phyloP scores from a whole-genome alignment of 495 filamentous ascomycete genomes.

The Podospora pseudocomata region DNA sequence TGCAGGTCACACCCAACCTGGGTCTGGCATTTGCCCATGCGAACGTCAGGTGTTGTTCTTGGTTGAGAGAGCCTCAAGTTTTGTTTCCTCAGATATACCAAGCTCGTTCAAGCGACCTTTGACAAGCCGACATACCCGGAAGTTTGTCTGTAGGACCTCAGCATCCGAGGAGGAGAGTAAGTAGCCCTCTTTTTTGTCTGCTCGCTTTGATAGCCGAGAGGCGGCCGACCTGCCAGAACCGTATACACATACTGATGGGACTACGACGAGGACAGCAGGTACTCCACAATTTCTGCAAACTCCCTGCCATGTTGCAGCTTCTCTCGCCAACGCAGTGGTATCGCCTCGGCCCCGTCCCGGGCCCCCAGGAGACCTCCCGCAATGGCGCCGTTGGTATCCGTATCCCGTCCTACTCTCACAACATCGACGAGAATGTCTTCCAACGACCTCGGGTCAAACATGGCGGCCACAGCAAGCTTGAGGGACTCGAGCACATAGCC shows the following conservation, averaged over 20 bases:
- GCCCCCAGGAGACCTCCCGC: slow-evolving; percentile 34
- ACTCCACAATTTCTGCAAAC: slow-evolving; percentile 26
- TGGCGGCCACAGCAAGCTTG: slow-evolving; percentile 27
- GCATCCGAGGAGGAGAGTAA: too few relatives aligned
- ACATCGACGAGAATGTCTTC: slow-evolving; percentile 34
- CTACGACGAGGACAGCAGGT: slow-evolving; percentile 12
- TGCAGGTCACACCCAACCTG: slow-evolving; percentile 5
- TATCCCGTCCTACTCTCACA: slow-evolving; percentile 30
- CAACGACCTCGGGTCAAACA: slow-evolving; percentile 28
- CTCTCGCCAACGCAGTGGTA: slow-evolving; percentile 27
- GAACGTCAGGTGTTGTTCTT: not conserved
- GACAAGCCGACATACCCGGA: not conserved
- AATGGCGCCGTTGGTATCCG: slow-evolving; percentile 35
- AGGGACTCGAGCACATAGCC: slow-evolving; percentile 34
- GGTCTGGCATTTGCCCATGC: not conserved
- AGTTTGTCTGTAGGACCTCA: not conserved
- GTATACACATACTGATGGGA: not conserved
- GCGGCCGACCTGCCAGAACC: not conserved
- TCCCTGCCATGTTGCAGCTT: slow-evolving; percentile 32
- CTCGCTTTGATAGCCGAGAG: not conserved
- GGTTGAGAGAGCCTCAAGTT: not conserved
- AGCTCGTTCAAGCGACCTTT: not conserved
- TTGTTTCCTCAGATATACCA: not conserved
- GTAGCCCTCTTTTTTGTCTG: not conserved
- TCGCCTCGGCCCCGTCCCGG: slow-evolving; percentile 28